Conservation (phyloP, 306 rosid genomes). For the Acacia melanoxylon region DNA sequence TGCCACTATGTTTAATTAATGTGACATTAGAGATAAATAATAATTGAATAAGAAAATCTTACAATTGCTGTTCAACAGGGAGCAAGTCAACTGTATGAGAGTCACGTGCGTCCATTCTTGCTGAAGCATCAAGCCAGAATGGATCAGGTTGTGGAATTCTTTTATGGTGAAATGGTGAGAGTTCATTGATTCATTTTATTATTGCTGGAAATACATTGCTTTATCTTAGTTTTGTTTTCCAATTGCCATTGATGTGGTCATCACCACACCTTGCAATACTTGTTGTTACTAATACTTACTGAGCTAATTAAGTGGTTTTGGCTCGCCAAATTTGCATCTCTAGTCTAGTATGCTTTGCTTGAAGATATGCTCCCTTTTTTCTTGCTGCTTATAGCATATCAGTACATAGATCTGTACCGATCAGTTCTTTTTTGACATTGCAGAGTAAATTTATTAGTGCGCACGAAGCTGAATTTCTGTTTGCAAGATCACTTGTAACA, state of each 20-base stretch:
- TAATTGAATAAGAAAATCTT: neutral
- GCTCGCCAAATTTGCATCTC: neutral
- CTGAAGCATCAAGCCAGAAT: constrained; percentile 54
- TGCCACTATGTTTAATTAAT: neutral
- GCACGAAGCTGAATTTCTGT: constrained; percentile 45
- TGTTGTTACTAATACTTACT: neutral
- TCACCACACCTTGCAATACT: neutral
- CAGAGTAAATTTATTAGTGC: constrained; percentile 51
- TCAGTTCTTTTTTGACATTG: constrained; percentile 7
- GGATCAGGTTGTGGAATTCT: constrained; percentile 40
- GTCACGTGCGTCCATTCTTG: constrained; percentile 54
- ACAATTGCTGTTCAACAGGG: constrained; percentile 42
- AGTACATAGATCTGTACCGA: neutral
- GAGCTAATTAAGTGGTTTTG: neutral
- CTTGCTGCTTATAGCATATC: neutral
- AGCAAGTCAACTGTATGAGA: constrained; percentile 46
- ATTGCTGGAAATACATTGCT: neutral
- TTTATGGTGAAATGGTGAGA: constrained; percentile 47
- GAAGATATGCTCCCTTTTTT: neutral
- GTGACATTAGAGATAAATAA: neutral
- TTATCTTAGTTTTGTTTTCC: neutral
- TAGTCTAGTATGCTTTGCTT: neutral
- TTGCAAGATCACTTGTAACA: constrained; percentile 36
- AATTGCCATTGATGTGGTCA: neutral
- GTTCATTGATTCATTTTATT: constrained; percentile 10